Evolutionary conservation across 148 eudicot genomes (phyloP).

Genomic region (Silene conica): DNA sequence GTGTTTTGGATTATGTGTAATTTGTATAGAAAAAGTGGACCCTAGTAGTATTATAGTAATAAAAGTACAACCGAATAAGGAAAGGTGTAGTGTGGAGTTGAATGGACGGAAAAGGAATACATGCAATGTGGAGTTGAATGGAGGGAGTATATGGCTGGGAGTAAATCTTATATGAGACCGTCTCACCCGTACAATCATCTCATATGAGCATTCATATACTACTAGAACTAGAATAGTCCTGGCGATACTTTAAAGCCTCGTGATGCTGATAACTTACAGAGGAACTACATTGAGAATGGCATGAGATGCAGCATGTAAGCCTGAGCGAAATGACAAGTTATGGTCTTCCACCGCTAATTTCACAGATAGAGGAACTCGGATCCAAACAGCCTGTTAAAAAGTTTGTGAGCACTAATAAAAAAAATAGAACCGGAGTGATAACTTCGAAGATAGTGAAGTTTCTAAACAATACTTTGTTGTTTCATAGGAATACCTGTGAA

Average conservation of each 20-base stretch:
- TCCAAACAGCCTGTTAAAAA: constrained; percentile 77
- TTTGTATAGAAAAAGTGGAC: too few relatives aligned
- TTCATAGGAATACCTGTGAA: constrained; percentile 51
- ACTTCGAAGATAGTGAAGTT: constrained; percentile 1
- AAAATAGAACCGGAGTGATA: not conserved
- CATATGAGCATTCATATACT: not conserved
- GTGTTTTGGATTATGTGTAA: too few relatives aligned
- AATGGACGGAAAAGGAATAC: too few relatives aligned
- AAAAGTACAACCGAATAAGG: too few relatives aligned
- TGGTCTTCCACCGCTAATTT: constrained; percentile 59
- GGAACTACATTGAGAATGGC: constrained; percentile 93
- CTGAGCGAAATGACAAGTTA: constrained; percentile 57
- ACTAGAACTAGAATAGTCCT: not conserved
- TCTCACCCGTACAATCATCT: not conserved
- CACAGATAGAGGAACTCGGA: constrained; percentile 72
- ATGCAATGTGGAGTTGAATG: too few relatives aligned
- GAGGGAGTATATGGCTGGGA: too few relatives aligned
- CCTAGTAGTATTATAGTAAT: too few relatives aligned
- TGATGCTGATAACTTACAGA: constrained; percentile 49
- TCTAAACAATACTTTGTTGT: not conserved
- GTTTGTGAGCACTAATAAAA: not conserved
- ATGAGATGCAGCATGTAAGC: constrained; percentile 98
- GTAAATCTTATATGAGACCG: not conserved
- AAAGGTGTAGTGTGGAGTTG: too few relatives aligned
- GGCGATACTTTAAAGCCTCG: not conserved